These are phyloP conservation scores for Magnusiomyces fungicola DNA, from an alignment of 1,139 yeast genomes.

Conservation along the genomic window DNA sequence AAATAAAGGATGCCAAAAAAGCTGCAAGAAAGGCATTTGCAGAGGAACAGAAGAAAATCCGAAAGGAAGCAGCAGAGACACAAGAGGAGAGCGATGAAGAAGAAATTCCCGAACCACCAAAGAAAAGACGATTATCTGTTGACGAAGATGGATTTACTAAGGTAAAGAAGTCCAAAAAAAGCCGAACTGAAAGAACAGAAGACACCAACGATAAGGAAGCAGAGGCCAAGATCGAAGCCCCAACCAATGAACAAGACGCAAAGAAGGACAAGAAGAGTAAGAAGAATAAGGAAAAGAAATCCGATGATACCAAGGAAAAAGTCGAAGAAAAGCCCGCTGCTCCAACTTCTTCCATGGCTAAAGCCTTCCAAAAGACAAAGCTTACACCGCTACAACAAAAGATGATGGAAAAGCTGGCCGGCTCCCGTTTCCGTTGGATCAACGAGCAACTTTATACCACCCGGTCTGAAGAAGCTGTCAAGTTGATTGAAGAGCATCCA, in stretches of 20 bases:
- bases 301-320: not conserved
- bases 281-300: slow-evolving; percentile 9
- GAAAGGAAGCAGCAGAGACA: slow-evolving; percentile 17
- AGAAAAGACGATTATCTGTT: slow-evolving; percentile 10
- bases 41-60: slow-evolving; percentile 16
- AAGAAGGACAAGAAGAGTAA: not conserved
- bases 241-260: slow-evolving; percentile 15
- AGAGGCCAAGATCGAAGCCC: slow-evolving; percentile 22
- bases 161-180: slow-evolving; percentile 34
- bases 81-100: slow-evolving; percentile 10
- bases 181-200: slow-evolving; percentile 20
- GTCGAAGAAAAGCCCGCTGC: slow-evolving; percentile 11
- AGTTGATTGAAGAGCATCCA: slow-evolving; percentile 72
- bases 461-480: slow-evolving; percentile 67
- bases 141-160: slow-evolving; percentile 35
- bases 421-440: slow-evolving; percentile 95
- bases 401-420: slow-evolving; percentile 90
- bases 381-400: slow-evolving; percentile 89
- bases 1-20: slow-evolving; percentile 8
- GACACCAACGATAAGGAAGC: slow-evolving; percentile 7
- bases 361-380: slow-evolving; percentile 32
- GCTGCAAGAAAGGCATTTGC: slow-evolving; percentile 10
- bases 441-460: slow-evolving; percentile 90
- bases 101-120: not conserved
- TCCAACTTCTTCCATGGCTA: slow-evolving; percentile 9